phyloP scores from a whole-genome alignment of 192 early-diverging fungal genomes.

The Dissophora ornata region DNA sequence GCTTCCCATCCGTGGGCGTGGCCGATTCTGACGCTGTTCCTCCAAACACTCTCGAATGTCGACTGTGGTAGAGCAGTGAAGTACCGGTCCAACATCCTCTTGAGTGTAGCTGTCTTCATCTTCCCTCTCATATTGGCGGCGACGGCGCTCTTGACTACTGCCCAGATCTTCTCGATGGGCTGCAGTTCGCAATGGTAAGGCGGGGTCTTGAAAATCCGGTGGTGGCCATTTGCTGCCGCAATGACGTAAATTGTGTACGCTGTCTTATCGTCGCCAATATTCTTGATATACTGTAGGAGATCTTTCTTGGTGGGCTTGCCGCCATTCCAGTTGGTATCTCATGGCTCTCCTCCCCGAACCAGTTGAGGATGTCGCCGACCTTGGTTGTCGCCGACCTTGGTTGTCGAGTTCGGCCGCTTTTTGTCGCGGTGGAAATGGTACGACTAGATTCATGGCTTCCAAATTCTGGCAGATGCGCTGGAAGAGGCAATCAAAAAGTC shows the following conservation, averaged over 20 bases:
- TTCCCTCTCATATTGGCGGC: background rate
- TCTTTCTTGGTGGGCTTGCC: background rate
- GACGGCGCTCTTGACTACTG: background rate
- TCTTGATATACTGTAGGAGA: background rate
- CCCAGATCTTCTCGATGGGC: slow-evolving; percentile 10
- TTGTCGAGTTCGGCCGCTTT: background rate
- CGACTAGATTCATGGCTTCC: background rate
- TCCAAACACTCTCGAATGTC: too few species aligned
- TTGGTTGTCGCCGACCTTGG: background rate
- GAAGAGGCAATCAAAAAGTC: slow-evolving; percentile 1
- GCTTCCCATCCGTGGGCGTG: too few species aligned
- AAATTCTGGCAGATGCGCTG: background rate
- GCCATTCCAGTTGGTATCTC: background rate
- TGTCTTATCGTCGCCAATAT: background rate
- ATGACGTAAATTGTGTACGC: background rate
- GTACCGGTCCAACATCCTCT: background rate
- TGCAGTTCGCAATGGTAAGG: slow-evolving; percentile 10
- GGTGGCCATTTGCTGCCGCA: background rate
- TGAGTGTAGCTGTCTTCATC: background rate
- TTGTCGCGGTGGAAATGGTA: slow-evolving; percentile 10
- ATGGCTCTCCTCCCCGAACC: background rate
- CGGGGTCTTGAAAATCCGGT: slow-evolving; percentile 4
- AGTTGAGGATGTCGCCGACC: background rate
- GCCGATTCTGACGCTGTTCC: too few species aligned
- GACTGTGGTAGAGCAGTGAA: background rate